Evolutionary conservation across 352 stramenopile species (phyloP).

Genomic region (Pythium phragmiticola): DNA sequence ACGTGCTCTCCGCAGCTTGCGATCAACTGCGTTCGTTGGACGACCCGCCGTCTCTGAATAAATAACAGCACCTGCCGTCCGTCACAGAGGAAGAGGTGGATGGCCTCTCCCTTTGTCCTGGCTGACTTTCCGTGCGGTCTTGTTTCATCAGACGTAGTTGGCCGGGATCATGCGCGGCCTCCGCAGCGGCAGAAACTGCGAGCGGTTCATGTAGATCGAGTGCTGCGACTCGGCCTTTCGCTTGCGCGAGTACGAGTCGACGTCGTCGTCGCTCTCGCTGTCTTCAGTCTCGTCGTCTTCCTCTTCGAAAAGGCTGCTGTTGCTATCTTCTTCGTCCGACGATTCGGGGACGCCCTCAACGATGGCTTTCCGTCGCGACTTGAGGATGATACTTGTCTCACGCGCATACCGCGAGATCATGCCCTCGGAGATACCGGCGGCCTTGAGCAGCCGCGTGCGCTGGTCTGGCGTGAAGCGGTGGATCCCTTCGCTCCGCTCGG

Average conservation of each 20-base stretch:
- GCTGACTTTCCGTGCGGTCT: not conserved
- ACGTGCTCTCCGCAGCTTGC: conserved; percentile 12
- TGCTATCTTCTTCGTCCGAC: conserved; percentile 30
- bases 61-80: conserved; percentile 4
- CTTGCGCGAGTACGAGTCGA: conserved; percentile 34
- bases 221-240: conserved; percentile 42
- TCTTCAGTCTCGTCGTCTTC: conserved; percentile 18
- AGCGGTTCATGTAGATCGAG: conserved; percentile 39
- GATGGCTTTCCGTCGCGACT: conserved; percentile 35
- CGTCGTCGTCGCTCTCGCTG: conserved; percentile 23
- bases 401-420: conserved; percentile 44
- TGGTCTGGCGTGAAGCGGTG: conserved; percentile 45
- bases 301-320: conserved; percentile 11
- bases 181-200: conserved; percentile 46
- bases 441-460: conserved; percentile 35
- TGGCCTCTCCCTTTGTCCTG: not conserved
- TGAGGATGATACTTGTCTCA: conserved; percentile 50
- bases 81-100: not conserved
- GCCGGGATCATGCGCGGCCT: conserved; percentile 64
- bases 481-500: conserved; percentile 43
- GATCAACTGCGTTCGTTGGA: conserved; percentile 8
- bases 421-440: conserved; percentile 35
- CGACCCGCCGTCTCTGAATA: conserved; percentile 11
- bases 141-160: conserved; percentile 45
- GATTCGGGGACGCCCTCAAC: conserved; percentile 26